Percentiles rank a stretch among this genome's conserved stretches.
Conservation (phyloP, 2,329 filamentous ascomycete species). For the Fusarium heterosporum region DNA sequence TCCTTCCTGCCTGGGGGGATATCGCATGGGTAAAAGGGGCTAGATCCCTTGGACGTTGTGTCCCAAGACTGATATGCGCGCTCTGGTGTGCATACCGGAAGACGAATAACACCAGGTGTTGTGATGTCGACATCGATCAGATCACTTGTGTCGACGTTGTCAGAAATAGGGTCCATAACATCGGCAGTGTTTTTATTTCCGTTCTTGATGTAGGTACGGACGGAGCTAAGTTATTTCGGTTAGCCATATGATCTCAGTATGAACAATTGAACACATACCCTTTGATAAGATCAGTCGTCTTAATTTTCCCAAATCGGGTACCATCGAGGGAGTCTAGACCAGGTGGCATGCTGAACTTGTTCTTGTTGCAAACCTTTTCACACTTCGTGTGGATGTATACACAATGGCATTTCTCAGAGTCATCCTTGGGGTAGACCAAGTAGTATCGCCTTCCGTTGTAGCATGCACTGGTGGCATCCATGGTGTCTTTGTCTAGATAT, state of each 20-base stretch:
- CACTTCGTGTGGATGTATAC: neutral
- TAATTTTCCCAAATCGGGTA: neutral
- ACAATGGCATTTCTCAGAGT: neutral
- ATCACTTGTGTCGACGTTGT: neutral
- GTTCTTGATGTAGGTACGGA: neutral
- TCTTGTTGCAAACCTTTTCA: neutral
- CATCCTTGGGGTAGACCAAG: neutral
- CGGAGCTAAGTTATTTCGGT: neutral
- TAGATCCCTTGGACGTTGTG: neutral
- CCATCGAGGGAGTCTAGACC: neutral
- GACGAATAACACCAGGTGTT: neutral
- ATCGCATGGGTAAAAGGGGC: neutral
- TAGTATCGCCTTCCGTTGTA: neutral
- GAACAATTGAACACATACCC: neutral
- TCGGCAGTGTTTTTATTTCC: neutral
- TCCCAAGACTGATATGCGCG: conserved; percentile 1
- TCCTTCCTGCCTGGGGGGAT: neutral
- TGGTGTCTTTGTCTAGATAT: neutral
- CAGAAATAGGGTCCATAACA: neutral
- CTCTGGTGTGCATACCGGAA: neutral
- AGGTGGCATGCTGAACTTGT: neutral
- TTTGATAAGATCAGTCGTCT: neutral
- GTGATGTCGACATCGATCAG: neutral
- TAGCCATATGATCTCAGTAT: neutral
- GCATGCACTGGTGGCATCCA: neutral